A percentile compares a stretch with the other conserved stretches of the same genome.
Evolutionary conservation across 1,139 yeast genomes (phyloP).

Genomic region (Diutina rugosa): DNA sequence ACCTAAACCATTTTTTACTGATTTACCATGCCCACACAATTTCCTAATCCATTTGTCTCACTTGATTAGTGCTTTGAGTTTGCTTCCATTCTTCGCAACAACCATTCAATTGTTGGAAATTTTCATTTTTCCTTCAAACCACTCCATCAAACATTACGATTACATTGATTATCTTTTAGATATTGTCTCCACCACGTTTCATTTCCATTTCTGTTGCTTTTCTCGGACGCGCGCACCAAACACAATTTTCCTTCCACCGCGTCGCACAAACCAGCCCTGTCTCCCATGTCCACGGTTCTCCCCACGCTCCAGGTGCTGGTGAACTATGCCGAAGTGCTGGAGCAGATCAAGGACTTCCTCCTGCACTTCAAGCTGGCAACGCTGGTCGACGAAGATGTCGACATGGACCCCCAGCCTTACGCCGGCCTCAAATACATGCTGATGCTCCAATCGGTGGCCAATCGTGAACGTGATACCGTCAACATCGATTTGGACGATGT

Average conservation of each 20-base stretch:
- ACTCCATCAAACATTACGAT: too few relatives aligned
- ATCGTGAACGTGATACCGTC: constrained; percentile 61
- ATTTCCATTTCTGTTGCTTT: too few relatives aligned
- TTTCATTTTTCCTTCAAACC: too few relatives aligned
- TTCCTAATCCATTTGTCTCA: too few relatives aligned
- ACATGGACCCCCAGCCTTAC: constrained; percentile 10
- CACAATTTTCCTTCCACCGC: background rate
- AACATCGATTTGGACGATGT: constrained; percentile 74
- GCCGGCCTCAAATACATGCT: constrained; percentile 65
- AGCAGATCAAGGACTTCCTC: constrained; percentile 43
- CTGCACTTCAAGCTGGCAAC: constrained; percentile 39
- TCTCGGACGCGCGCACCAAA: background rate
- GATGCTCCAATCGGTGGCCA: constrained; percentile 69
- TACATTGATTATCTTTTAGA: too few relatives aligned
- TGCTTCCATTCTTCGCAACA: too few relatives aligned
- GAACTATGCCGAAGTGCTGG: constrained; percentile 45
- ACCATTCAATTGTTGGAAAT: too few relatives aligned
- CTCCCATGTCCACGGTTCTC: constrained; percentile 22
- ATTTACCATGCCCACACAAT: too few relatives aligned
- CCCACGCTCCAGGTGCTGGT: constrained; percentile 49
- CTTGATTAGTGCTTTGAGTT: too few relatives aligned
- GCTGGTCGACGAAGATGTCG: constrained; percentile 7
- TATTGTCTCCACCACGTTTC: background rate
- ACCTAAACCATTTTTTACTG: too few relatives aligned
- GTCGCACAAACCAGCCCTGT: background rate